Evolutionary conservation across 495 filamentous ascomycete genomes (phyloP).

Genomic region (Penicillium paxilli): DNA sequence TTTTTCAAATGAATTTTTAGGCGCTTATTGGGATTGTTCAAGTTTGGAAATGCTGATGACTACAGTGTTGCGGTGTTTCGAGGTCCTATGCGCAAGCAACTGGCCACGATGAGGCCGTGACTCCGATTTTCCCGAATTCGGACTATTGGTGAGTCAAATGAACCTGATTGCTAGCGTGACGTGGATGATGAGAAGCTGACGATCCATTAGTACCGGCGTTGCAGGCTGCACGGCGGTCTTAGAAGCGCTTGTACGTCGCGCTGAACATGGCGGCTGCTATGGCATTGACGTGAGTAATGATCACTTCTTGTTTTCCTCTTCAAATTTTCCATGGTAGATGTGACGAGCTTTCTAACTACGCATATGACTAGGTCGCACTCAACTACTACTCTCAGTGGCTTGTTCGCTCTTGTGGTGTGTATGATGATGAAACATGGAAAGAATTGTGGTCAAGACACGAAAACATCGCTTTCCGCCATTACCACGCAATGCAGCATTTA

Average conservation of each 20-base stretch:
- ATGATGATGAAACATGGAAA: slow-evolving; percentile 11
- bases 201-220: slow-evolving; percentile 22
- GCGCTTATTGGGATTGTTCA: no score
- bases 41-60: neutral
- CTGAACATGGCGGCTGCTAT: slow-evolving; percentile 32
- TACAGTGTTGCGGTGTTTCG: slow-evolving; percentile 14
- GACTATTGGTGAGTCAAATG: slow-evolving; percentile 14
- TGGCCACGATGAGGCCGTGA: slow-evolving; percentile 24
- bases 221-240: slow-evolving; percentile 28
- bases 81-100: slow-evolving; percentile 23
- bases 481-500: slow-evolving; percentile 5
- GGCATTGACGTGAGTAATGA: slow-evolving; percentile 16
- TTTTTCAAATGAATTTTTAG: neutral
- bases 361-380: slow-evolving; percentile 8
- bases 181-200: neutral
- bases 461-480: slow-evolving; percentile 5
- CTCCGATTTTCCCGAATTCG: slow-evolving; percentile 21
- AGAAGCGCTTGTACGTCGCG: slow-evolving; percentile 33
- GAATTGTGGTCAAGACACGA: slow-evolving; percentile 9
- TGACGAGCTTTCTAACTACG: neutral
- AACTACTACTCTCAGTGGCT: slow-evolving; percentile 33
- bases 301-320: no score
- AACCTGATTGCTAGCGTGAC: no score
- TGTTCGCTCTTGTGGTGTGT: slow-evolving; percentile 11
- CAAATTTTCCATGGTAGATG: neutral